Evolutionary conservation across 1,139 yeast genomes (phyloP).

Genomic region (Yamadazyma kanchanaburiensis): DNA sequence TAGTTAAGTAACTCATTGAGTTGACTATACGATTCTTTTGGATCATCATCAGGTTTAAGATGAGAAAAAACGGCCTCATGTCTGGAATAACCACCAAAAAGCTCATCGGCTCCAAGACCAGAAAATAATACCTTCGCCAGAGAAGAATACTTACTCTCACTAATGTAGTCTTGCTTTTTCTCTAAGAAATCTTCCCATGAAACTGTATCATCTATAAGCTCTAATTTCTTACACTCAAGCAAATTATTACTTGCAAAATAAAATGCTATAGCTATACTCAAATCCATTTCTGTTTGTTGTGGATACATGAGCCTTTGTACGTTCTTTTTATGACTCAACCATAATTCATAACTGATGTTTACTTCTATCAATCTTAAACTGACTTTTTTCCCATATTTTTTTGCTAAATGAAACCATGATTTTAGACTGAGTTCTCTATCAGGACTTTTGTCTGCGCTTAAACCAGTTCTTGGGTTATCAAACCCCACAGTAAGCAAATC

Average conservation of each 20-base stretch:
- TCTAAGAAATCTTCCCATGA: conserved; percentile 21
- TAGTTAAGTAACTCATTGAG: conserved; percentile 50
- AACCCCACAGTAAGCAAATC: conserved; percentile 95
- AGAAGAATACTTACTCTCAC: conserved; percentile 33
- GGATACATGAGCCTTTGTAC: conserved; percentile 77
- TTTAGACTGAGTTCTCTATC: conserved; percentile 71
- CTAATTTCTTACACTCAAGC: conserved; percentile 9
- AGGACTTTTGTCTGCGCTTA: conserved; percentile 65
- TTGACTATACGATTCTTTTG: conserved; percentile 17
- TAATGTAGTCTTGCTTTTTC: conserved; percentile 12
- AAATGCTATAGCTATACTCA: conserved; percentile 91
- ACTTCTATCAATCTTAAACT: conserved; percentile 58
- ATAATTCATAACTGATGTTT: conserved; percentile 67
- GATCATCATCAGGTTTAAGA: conserved; percentile 17
- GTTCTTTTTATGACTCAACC: conserved; percentile 45
- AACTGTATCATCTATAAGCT: conserved; percentile 12
- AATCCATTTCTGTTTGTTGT: conserved; percentile 87
- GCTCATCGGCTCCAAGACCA: conserved; percentile 97
- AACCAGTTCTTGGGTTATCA: conserved; percentile 79
- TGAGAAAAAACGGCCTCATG: conserved; percentile 54
- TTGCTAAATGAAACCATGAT: conserved; percentile 53
- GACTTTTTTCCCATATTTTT: conserved; percentile 30
- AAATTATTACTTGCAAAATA: conserved; percentile 77
- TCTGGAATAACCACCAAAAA: conserved; percentile 88
- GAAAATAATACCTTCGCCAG: conserved; percentile 71